phyloP scores from a whole-genome alignment of 352 stramenopile species.

The Pythium periplocum region DNA sequence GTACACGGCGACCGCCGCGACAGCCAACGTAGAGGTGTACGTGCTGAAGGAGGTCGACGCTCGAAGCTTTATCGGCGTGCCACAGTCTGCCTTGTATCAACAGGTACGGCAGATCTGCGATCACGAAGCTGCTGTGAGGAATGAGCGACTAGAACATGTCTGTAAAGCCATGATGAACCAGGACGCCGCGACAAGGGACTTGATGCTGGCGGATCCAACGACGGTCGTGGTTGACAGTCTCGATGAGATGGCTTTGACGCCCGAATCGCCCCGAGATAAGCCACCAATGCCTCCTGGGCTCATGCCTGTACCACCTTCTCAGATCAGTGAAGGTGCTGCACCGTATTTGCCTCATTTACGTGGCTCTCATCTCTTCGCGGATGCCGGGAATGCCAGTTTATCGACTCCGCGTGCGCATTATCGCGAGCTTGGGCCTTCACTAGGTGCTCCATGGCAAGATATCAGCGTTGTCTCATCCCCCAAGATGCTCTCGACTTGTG shows the following conservation, averaged over 20 bases:
- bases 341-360: constrained; percentile 20
- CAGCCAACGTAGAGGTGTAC: constrained; percentile 41
- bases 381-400: no score
- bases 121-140: background rate
- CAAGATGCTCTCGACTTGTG: constrained; percentile 39
- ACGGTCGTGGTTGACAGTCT: background rate
- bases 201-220: no score
- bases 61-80: constrained; percentile 10
- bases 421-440: no score
- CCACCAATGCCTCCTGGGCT: background rate
- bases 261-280: background rate
- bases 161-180: background rate
- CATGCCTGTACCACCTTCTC: background rate
- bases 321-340: constrained; percentile 10
- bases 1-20: constrained; percentile 23
- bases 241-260: background rate
- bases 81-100: constrained; percentile 10
- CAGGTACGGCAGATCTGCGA: constrained; percentile 3
- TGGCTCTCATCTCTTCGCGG: constrained; percentile 9
- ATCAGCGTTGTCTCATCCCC: constrained; percentile 24
- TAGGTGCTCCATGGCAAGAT: background rate
- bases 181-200: no score
- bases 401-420: no score
- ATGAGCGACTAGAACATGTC: background rate
- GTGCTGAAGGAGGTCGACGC: constrained; percentile 26